Evolutionary conservation across 2,329 filamentous ascomycete species (phyloP), one percentile per base, ranked within the genome.

Genomic region (Claviceps sp.): DNA sequence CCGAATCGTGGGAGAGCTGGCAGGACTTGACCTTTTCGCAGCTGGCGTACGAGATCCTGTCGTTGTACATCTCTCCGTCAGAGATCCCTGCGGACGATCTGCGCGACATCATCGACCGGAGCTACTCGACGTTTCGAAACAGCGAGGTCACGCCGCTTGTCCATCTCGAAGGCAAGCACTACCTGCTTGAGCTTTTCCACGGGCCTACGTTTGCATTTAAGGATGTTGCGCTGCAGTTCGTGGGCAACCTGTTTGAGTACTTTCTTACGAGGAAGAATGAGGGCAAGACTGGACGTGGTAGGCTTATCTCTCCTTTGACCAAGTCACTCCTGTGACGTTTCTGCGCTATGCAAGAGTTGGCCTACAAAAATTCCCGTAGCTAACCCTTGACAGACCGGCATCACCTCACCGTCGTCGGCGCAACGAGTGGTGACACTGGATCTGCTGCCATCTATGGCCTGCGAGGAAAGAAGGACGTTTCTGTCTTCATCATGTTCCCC

Each of bases 121-220:
- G 86, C 62, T 98, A 98, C 67, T 80, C 86, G 20, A 95, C 89
- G 8, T 98, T 98, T 74, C 85, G 90, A 59, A 76, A 81, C 37
- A 71, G 81, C 43, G 82, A 94, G 51, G 81, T 88, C 43, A 89
- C 88, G 0, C 93, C 93, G 0, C 70, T 93, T 26, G 78, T 87
- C 44, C 81, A 85, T n/a, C 75, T 96, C 50, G 56, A 63, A 11
- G 79, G 91, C 63, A 85, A 91, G 65, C 74, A 96, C 43, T 82
- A 95, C 65, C 74, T 96, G 52, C 79, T 98, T 37, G 93, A 98
- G 69, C 78, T 98, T 44, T 98, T 97, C 76, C 91, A 97, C 66
- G 93, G 93, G 1, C 93, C 90, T 5, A 97, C 85, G 0, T 96
- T 89, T 65, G 86, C 91, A 2, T 97, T 97, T 75, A 95, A 97